These are phyloP conservation scores for Blastocystis sp. DNA, from an alignment of 352 stramenopile species.

Conservation along the genomic window DNA sequence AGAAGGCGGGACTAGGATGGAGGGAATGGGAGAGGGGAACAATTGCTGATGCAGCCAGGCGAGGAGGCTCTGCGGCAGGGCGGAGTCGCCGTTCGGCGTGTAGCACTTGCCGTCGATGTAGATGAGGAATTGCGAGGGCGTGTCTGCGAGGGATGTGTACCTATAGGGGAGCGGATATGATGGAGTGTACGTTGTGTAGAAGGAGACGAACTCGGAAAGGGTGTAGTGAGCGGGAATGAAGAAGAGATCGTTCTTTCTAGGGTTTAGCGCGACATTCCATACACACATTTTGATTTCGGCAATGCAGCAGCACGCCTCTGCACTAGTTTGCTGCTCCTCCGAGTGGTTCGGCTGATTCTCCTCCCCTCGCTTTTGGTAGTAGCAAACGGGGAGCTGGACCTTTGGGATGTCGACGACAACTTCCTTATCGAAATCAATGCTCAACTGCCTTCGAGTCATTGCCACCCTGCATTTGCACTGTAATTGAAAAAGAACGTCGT, in stretches of 20 bases:
- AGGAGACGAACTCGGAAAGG: neutral
- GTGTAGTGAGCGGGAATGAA: neutral
- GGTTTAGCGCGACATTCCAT: neutral
- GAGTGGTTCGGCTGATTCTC: neutral
- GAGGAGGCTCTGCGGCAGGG: neutral
- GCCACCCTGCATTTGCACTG: neutral
- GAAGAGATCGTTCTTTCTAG: conserved; percentile 5
- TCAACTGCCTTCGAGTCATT: neutral
- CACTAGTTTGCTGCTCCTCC: neutral
- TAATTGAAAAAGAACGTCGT: neutral
- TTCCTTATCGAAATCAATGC: neutral
- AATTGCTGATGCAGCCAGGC: conserved; percentile 34
- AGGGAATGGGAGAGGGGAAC: neutral
- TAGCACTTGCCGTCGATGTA: conserved; percentile 51
- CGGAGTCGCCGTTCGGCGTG: neutral
- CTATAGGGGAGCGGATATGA: neutral
- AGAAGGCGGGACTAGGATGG: neutral
- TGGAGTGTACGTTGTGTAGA: neutral
- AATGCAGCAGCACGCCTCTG: neutral
- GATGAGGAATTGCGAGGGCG: neutral
- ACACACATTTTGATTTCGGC: neutral
- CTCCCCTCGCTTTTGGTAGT: conserved; percentile 8
- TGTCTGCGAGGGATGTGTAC: neutral
- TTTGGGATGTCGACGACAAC: conserved; percentile 15
- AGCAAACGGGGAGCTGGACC: conserved; percentile 20